A percentile compares a stretch with the other conserved stretches of the same genome.
Conservation (phyloP, 129 eudicot species). For the Helianthus tuberosus region DNA sequence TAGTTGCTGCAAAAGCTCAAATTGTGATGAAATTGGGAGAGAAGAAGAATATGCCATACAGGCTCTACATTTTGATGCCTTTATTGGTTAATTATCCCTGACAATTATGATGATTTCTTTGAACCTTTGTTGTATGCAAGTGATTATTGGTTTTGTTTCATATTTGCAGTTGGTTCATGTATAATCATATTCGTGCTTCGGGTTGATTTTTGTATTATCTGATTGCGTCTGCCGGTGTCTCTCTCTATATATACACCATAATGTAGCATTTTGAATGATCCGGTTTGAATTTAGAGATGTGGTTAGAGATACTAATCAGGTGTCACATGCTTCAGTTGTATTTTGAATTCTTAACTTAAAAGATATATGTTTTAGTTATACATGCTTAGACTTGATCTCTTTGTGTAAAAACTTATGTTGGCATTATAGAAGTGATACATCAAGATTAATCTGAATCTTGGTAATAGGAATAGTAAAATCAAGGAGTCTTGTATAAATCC, state of each 20-base stretch:
- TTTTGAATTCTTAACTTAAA: too few relatives aligned
- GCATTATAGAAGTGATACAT: too few relatives aligned
- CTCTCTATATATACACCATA: not conserved
- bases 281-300: not conserved
- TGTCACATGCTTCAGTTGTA: too few relatives aligned
- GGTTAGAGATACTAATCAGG: not conserved
- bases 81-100: not conserved
- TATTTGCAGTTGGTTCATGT: not conserved
- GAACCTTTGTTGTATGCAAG: not conserved
- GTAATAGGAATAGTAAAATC: too few relatives aligned
- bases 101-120: not conserved
- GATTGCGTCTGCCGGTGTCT: not conserved
- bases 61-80: not conserved
- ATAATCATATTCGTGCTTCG: not conserved
- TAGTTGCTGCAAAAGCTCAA: not conserved
- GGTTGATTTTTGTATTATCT: not conserved
- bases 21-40: not conserved
- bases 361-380: too few relatives aligned
- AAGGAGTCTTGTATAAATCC: too few relatives aligned
- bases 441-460: too few relatives aligned
- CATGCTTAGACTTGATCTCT: too few relatives aligned
- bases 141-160: not conserved
- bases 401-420: too few relatives aligned
- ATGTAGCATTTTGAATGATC: not conserved
- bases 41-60: not conserved